Conservation (phyloP, 1,139 yeast species). For the Hemisphaericaspora lyxosophila region DNA sequence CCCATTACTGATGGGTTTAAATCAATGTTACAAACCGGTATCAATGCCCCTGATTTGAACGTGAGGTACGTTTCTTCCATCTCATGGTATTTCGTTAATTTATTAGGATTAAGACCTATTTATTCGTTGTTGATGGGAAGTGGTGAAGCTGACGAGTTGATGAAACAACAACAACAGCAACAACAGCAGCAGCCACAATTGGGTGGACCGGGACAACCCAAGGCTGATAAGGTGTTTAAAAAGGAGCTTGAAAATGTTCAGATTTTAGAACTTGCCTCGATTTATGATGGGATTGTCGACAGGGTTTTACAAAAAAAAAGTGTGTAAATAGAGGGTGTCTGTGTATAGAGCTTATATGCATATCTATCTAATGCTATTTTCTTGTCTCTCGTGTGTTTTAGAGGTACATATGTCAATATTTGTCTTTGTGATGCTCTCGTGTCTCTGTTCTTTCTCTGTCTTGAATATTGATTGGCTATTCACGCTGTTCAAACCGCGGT, state of each 20-base stretch:
- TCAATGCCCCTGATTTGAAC: slow-evolving; percentile 79
- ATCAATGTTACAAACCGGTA: slow-evolving; percentile 87
- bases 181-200: slow-evolving; percentile 42
- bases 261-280: slow-evolving; percentile 50
- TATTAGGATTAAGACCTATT: slow-evolving; percentile 81
- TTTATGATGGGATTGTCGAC: slow-evolving; percentile 63
- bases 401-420: too few species aligned
- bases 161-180: slow-evolving; percentile 47
- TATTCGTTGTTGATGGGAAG: slow-evolving; percentile 67
- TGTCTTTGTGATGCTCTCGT: too few species aligned
- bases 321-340: too few species aligned
- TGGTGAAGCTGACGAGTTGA: slow-evolving; percentile 48
- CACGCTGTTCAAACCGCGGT: too few species aligned
- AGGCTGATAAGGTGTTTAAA: slow-evolving; percentile 58
- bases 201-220: slow-evolving; percentile 59
- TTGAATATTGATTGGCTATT: too few species aligned
- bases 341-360: too few species aligned
- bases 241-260: slow-evolving; percentile 78
- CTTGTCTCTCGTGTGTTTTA: too few species aligned
- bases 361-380: too few species aligned
- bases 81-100: slow-evolving; percentile 95
- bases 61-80: slow-evolving; percentile 94
- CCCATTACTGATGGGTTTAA: slow-evolving; percentile 89
- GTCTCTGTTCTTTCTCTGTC: too few species aligned
- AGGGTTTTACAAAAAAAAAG: too few species aligned